Conservation (phyloP, 1,284 basidiomycete species). For the Melampsora larici-populina region DNA sequence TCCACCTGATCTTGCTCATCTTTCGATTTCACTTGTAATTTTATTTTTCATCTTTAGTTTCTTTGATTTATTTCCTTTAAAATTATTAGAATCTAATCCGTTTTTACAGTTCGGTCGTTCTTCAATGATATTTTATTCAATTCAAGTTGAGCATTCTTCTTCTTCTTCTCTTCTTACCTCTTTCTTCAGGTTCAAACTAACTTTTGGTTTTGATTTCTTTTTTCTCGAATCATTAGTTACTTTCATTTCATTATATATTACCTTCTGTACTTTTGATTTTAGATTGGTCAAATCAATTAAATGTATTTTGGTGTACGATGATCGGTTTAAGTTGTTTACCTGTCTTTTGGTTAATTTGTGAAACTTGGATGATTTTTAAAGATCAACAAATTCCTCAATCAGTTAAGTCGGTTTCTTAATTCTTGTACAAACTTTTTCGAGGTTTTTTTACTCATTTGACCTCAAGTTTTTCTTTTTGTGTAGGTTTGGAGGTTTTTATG, state of each 20-base stretch:
- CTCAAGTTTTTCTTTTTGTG: no score
- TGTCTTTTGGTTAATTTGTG: slow-evolving; percentile 28
- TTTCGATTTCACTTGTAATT: slow-evolving; percentile 3
- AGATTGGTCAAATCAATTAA: slow-evolving; percentile 26
- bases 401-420: slow-evolving; percentile 9
- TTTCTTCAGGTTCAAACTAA: background rate
- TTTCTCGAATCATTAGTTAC: background rate
- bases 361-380: slow-evolving; percentile 34
- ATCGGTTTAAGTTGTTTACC: slow-evolving; percentile 20
- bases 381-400: slow-evolving; percentile 32
- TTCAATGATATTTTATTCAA: slow-evolving; percentile 25
- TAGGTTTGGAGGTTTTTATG: no score
- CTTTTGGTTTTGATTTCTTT: slow-evolving; percentile 1
- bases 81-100: slow-evolving; percentile 2
- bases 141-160: slow-evolving; percentile 12
- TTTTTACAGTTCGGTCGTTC: slow-evolving; percentile 22
- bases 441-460: no score
- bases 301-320: slow-evolving; percentile 19
- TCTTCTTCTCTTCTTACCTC: background rate
- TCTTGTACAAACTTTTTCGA: no score
- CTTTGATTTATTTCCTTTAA: slow-evolving; percentile 13
- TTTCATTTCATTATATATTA: slow-evolving; percentile 39
- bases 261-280: slow-evolving; percentile 13
- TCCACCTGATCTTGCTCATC: slow-evolving; percentile 25
- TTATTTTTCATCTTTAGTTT: slow-evolving; percentile 4